Evolutionary conservation across 305 asterid species (phyloP), one percentile per base, ranked within the genome.

Genomic region (Caryopteris hybrid): DNA sequence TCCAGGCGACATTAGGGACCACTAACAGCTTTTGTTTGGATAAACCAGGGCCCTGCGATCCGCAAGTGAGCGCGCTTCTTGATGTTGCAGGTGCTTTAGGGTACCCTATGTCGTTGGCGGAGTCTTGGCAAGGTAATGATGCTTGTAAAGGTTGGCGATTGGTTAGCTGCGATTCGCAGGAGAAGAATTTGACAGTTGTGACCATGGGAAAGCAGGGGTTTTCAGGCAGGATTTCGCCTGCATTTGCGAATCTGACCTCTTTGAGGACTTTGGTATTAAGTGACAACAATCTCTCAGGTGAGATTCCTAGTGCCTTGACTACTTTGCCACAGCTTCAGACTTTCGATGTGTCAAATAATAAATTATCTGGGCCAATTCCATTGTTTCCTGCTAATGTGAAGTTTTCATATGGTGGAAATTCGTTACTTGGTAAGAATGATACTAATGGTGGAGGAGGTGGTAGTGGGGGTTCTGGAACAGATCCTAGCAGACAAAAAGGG

Each of bases 11-110:
- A 0, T 13, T 89, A 20, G 88, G 79, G 59, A 20, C 56, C 25
- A 82, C 89, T 2, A 91, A 94, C 72, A 81, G 91, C 76, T 94
- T 91, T n/a, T 93, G 99, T 59, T 75, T 65, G 45, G 56, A 63
- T 4, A 69, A 60, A 25, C 90, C 95, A 0, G 95, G 97, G 29
- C 89, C 94, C 13, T 93, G 97, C 60, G 97, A 90, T 80, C 88
- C 84, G 5, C 99, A 90, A 75, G 97, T 93, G 48, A 76, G 75
- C 25, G 58, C 74, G 1, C 99, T 93, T 65, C 92, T 93, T 46
- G 89, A 72, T 33, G 88, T 91, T 50, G 96, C 97, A 7, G 88
- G 80, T 57, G 91, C 84, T 61, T 51, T 94, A 0, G 96, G 95
- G 27, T 94, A 82, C 42, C 99, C 99, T 0, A 64, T 76, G 79